Evolutionary conservation across 2,329 filamentous ascomycete genomes (phyloP), one percentile per base, ranked within the genome.

Genomic region (Penicillium decumbens): DNA sequence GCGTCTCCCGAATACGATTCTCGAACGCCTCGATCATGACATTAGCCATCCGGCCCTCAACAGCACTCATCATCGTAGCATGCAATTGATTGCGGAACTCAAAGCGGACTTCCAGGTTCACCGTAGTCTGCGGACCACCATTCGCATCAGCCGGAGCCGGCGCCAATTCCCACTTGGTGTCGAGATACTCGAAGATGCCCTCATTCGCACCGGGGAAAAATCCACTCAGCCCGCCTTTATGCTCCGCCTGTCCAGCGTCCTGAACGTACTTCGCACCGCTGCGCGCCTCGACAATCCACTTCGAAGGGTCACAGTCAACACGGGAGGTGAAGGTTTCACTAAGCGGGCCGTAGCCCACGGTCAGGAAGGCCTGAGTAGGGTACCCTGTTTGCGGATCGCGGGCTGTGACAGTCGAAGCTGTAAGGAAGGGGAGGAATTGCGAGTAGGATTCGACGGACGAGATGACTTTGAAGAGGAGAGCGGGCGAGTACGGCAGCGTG

Each of bases 1-100:
- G 68, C 41, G 89, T 66, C 61, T 80, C 75, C 65, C 75, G 76
- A 5, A 93, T 90, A 64, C 88, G 79, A 70, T 82, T 81, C 74
- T 96, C 91, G 75, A 98, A 98, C 1, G 93, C 92, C 68, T 88
- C 84, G 57, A 97, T 87, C 90, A 98, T 95, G 56, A 87, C 78
- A 3, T 83, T 84, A 1, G 89, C 92, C 55, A 96, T 83, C 72
- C 88, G 89, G 28, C 89, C 86, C 57, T 89, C 89, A 23, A 93
- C 84, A 29, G 88, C 85, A 32, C 83, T 80, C 67, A 91, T 93
- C 65, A 96, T 76, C 18, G 87, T 83, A 37, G 84, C 85, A 73
- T 96, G 95, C 49, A 95, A 68, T n/a, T 91, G 89, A 71, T 91
- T 97, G 60, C 82, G 79, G 67, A 98, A 96, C 68, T 85, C 82